Percentiles rank a stretch among this genome's conserved stretches.
phyloP scores from a whole-genome alignment of 768 basidiomycete genomes.

The Rubroboletus satanas region DNA sequence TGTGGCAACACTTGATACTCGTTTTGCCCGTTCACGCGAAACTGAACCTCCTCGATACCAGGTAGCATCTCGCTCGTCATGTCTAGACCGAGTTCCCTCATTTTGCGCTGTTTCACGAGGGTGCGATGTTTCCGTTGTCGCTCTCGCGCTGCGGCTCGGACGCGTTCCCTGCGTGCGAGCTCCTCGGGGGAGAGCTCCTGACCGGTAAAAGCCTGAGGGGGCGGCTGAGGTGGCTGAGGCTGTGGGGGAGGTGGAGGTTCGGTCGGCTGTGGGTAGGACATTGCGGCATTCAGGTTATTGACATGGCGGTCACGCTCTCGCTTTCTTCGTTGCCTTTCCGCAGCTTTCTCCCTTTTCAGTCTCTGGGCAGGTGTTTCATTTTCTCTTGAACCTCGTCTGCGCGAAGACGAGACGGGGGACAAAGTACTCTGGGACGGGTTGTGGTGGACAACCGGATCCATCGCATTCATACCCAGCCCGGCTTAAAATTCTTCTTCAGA shows the following conservation, averaged over 20 bases:
- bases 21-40: constrained; percentile 48
- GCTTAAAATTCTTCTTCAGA: constrained; percentile 12
- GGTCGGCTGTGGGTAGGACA: constrained; percentile 36
- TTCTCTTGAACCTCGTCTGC: constrained; percentile 57
- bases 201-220: constrained; percentile 25
- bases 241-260: constrained; percentile 34
- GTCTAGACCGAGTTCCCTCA: constrained; percentile 78
- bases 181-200: constrained; percentile 59
- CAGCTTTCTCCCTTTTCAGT: constrained; percentile 81
- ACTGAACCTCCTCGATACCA: constrained; percentile 64
- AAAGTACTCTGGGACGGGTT: constrained; percentile 31
- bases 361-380: constrained; percentile 72
- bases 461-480: constrained; percentile 28
- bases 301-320: constrained; percentile 63
- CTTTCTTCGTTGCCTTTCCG: constrained; percentile 80
- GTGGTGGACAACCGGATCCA: constrained; percentile 34
- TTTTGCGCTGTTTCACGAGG: constrained; percentile 73
- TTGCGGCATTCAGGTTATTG: constrained; percentile 38
- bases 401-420: constrained; percentile 32
- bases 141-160: constrained; percentile 74
- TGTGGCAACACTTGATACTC: constrained; percentile 38
- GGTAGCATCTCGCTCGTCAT: constrained; percentile 72
- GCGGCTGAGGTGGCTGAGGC: constrained; percentile 29
- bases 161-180: constrained; percentile 59
- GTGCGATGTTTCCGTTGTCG: constrained; percentile 79